These are phyloP conservation scores for Triglochin maritima DNA, from an alignment of 106 monocot genomes.

Conservation along the genomic window DNA sequence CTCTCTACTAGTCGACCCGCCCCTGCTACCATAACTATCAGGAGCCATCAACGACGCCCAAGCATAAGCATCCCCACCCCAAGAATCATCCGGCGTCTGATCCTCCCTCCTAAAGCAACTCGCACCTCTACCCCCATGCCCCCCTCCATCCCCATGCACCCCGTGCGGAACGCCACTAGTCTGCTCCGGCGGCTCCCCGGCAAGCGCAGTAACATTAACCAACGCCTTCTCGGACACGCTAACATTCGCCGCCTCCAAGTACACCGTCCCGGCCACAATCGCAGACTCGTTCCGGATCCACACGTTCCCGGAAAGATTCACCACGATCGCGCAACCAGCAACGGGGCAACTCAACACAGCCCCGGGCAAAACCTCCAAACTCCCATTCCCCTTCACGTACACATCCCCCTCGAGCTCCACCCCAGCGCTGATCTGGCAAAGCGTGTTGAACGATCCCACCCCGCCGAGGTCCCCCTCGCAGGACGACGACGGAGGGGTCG, in stretches of 20 bases:
- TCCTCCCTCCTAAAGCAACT: conserved; percentile 57
- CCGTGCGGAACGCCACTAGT: conserved; percentile 67
- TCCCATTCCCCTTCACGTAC: conserved; percentile 61
- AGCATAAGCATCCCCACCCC: conserved; percentile 93
- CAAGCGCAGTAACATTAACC: conserved; percentile 47
- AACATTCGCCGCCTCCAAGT: conserved; percentile 39
- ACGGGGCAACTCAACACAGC: conserved; percentile 46
- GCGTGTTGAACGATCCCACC: conserved; percentile 60
- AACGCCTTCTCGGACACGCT: conserved; percentile 32
- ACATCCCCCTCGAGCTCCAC: conserved; percentile 34
- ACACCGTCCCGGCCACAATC: conserved; percentile 58
- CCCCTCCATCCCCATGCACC: conserved; percentile 50
- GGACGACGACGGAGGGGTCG: conserved; percentile 44
- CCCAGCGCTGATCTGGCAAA: conserved; percentile 49
- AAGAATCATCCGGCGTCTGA: conserved; percentile 32
- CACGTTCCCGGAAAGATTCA: conserved; percentile 54
- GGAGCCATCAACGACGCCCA: conserved; percentile 62
- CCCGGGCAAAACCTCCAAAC: conserved; percentile 45
- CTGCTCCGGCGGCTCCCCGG: conserved; percentile 75
- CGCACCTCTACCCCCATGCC: conserved; percentile 91
- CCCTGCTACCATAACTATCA: conserved; percentile 72
- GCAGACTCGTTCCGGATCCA: conserved; percentile 28
- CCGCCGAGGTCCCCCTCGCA: conserved; percentile 76
- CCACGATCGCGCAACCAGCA: conserved; percentile 45
- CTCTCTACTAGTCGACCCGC: conserved; percentile 78